Conservation (phyloP, 2,329 filamentous ascomycete species). For the Diaporthe ilicicola region DNA sequence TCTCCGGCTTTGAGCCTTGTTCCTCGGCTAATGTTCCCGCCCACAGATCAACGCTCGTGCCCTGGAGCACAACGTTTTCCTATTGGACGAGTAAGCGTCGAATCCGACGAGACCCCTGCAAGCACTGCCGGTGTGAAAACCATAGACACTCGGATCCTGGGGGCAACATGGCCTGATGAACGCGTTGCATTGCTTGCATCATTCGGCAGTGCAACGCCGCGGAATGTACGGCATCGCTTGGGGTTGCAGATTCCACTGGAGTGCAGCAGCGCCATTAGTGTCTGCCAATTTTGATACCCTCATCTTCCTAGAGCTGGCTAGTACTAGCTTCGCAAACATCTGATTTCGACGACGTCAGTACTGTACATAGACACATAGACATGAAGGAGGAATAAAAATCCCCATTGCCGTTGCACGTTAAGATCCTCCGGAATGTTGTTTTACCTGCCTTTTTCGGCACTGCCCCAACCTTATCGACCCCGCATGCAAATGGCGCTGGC, state of each 20-base stretch:
- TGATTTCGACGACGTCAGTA: too few species aligned
- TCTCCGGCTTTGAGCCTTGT: fast-evolving
- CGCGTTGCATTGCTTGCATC: not conserved
- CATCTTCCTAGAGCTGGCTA: too few species aligned
- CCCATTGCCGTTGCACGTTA: not conserved
- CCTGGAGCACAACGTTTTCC: conserved; percentile 15
- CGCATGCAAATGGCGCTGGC: conserved; percentile 5
- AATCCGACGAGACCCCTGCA: too few species aligned
- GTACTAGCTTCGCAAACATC: too few species aligned
- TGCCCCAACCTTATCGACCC: conserved; percentile 11
- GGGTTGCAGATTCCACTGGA: not conserved
- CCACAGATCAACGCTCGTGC: conserved; percentile 13
- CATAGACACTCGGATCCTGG: not conserved
- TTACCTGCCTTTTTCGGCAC: conserved; percentile 18
- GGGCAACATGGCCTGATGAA: not conserved
- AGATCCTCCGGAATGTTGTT: not conserved
- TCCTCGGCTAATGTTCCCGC: not conserved
- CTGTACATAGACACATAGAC: too few species aligned
- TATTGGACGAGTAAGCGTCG: not conserved
- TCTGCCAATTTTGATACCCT: not conserved
- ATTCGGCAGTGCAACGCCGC: not conserved
- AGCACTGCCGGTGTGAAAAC: not conserved
- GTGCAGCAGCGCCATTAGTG: not conserved
- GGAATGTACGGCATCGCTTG: not conserved
- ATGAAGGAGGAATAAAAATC: not conserved